phyloP scores from a whole-genome alignment of 176 grass and related monocot species.

The Paspalum notatum region DNA sequence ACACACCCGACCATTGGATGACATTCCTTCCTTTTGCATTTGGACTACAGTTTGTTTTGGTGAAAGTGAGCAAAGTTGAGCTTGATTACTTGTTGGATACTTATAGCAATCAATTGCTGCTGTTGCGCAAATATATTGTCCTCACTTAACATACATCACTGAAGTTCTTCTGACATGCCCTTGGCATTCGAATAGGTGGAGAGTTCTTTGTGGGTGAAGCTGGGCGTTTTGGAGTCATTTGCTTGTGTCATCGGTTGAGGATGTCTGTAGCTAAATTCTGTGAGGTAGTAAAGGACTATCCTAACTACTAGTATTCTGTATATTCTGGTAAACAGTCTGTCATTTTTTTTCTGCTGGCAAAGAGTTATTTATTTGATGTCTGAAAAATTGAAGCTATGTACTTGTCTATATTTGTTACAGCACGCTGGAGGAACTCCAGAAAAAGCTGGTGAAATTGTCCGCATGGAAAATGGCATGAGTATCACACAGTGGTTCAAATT shows the following conservation, averaged over 20 bases:
- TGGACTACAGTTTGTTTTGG: not conserved
- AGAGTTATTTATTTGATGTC: conserved; percentile 15
- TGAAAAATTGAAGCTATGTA: conserved; percentile 15
- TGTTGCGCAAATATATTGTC: conserved; percentile 13
- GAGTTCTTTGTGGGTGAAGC: conserved; percentile 69
- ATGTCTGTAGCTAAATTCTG: conserved; percentile 95
- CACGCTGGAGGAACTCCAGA: conserved; percentile 69
- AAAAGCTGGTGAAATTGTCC: conserved; percentile 87
- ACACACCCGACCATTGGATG: not conserved
- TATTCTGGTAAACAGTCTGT: conserved; percentile 3
- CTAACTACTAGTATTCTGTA: conserved; percentile 23
- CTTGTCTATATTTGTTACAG: conserved; percentile 55
- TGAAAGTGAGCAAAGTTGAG: conserved; percentile 32
- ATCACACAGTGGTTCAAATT: conserved; percentile 79
- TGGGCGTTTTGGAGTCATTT: conserved; percentile 76
- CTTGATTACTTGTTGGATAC: conserved; percentile 10
- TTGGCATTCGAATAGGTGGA: conserved; percentile 64
- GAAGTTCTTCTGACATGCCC: conserved; percentile 33
- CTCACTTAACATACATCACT: conserved; percentile 3
- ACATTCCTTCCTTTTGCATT: conserved; percentile 3
- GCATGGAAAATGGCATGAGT: conserved; percentile 88
- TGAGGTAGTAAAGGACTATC: conserved; percentile 59
- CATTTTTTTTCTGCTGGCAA: conserved; percentile 33
- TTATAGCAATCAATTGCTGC: conserved; percentile 13
- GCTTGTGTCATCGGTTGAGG: conserved; percentile 69